Conservation (phyloP, 257 asterid genomes). For the Jacaranda mimosifolia region DNA sequence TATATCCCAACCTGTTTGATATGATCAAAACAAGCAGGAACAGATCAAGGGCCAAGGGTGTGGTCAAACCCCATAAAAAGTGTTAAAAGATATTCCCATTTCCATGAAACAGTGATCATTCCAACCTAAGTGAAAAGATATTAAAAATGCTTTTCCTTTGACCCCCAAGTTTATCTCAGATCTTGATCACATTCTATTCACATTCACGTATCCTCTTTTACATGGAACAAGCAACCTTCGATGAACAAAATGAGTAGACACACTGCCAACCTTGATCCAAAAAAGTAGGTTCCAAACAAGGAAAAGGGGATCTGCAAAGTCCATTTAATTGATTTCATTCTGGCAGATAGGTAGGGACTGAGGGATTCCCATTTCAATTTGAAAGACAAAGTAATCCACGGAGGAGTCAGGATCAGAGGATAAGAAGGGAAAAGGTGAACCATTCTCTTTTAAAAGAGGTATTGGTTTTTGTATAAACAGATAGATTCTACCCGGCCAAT, state of each 20-base stretch:
- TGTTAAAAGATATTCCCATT: not conserved
- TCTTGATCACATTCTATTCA: constrained; percentile 11
- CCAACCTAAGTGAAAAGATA: not conserved
- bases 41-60: constrained; percentile 22
- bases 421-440: constrained; percentile 17
- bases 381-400: not conserved
- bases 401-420: not conserved
- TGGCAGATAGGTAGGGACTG: not conserved
- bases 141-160: not conserved
- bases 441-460: not conserved
- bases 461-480: not conserved
- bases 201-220: constrained; percentile 15
- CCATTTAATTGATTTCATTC: constrained; percentile 16
- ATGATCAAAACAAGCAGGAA: constrained; percentile 21
- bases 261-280: not conserved
- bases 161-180: not conserved
- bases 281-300: constrained; percentile 1
- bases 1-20: not conserved
- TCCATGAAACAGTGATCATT: not conserved
- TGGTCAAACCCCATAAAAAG: not conserved
- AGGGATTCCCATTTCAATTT: not conserved
- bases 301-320: constrained; percentile 7
- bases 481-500: not conserved
- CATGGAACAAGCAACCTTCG: constrained; percentile 22
- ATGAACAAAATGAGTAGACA: not conserved